Evolutionary conservation across 2,329 filamentous ascomycete species (phyloP).

Genomic region (Myrmaecium sp.): DNA sequence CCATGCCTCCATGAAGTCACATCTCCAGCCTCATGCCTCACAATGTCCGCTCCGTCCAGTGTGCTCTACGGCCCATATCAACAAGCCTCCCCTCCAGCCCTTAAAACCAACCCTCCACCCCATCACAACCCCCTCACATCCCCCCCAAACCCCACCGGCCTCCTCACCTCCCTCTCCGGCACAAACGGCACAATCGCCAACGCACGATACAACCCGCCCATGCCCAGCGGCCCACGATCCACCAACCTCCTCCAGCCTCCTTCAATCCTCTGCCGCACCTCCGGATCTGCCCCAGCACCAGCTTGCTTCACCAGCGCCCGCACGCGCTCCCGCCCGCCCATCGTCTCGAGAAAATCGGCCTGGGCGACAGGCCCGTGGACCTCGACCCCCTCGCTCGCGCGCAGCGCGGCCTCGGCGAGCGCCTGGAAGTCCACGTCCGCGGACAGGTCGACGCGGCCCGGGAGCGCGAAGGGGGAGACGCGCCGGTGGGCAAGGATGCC

Average conservation of each 20-base stretch:
- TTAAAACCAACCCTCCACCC: background rate
- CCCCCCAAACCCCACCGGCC: slow-evolving; percentile 86
- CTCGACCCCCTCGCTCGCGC: slow-evolving; percentile 64
- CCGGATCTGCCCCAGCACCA: slow-evolving; percentile 8
- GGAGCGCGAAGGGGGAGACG: slow-evolving; percentile 62
- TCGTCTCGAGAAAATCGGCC: slow-evolving; percentile 55
- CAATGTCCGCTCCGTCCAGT: too few relatives aligned
- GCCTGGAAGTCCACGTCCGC: slow-evolving; percentile 89
- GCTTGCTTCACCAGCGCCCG: slow-evolving; percentile 40
- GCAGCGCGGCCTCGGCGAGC: slow-evolving; percentile 64
- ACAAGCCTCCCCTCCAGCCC: too few relatives aligned
- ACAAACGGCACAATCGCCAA: slow-evolving; percentile 63
- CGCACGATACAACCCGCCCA: slow-evolving; percentile 91
- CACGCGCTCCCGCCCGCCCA: slow-evolving; percentile 72
- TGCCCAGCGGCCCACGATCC: slow-evolving; percentile 66
- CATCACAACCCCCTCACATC: slow-evolving; percentile 27
- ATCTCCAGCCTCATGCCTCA: too few relatives aligned
- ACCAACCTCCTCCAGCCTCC: slow-evolving; percentile 66
- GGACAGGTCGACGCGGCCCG: slow-evolving; percentile 73
- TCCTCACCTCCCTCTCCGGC: slow-evolving; percentile 47
- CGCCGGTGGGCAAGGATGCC: slow-evolving; percentile 65
- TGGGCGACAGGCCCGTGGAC: slow-evolving; percentile 87
- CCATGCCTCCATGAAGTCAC: too few relatives aligned
- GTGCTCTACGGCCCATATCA: too few relatives aligned
- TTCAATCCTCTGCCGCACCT: slow-evolving; percentile 45